Percentiles rank a stretch among this genome's conserved stretches.
These are phyloP conservation scores for Magnusiomyces suaveolens DNA, from an alignment of 1,139 yeast genomes.

Conservation along the genomic window DNA sequence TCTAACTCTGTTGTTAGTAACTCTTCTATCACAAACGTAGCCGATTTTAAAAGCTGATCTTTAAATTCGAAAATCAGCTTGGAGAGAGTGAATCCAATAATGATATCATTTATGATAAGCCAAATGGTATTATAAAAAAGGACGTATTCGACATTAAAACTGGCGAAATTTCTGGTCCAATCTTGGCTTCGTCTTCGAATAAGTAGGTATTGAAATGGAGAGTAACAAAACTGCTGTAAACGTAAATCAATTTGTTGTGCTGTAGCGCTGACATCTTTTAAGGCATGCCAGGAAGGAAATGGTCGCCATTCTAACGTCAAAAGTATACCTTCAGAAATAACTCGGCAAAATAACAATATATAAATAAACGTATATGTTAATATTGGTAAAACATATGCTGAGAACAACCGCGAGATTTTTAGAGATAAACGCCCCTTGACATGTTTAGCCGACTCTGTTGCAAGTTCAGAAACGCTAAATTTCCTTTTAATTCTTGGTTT, in stretches of 20 bases:
- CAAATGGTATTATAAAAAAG: slow-evolving; percentile 80
- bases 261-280: slow-evolving; percentile 47
- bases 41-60: slow-evolving; percentile 27
- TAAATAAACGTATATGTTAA: slow-evolving; percentile 16
- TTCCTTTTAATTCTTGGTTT: slow-evolving; percentile 11
- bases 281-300: slow-evolving; percentile 24
- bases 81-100: slow-evolving; percentile 60
- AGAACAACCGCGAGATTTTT: slow-evolving; percentile 13
- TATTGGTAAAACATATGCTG: slow-evolving; percentile 9
- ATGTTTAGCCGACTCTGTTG: slow-evolving; percentile 23
- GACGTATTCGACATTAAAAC: slow-evolving; percentile 56
- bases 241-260: slow-evolving; percentile 74
- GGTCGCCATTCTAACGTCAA: slow-evolving; percentile 33
- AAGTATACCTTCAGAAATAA: slow-evolving; percentile 32
- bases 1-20: slow-evolving; percentile 37
- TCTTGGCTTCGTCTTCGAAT: slow-evolving; percentile 30
- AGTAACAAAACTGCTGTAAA: slow-evolving; percentile 62
- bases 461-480: slow-evolving; percentile 23
- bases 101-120: slow-evolving; percentile 73
- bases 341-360: slow-evolving; percentile 20
- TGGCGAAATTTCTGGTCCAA: slow-evolving; percentile 30
- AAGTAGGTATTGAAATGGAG: slow-evolving; percentile 72
- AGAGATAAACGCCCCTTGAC: slow-evolving; percentile 12
- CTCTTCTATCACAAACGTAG: slow-evolving; percentile 32
- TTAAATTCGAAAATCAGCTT: slow-evolving; percentile 42